Evolutionary conservation across 1,284 basidiomycete species (phyloP).

Genomic region (Fomitopsis schrenkii): DNA sequence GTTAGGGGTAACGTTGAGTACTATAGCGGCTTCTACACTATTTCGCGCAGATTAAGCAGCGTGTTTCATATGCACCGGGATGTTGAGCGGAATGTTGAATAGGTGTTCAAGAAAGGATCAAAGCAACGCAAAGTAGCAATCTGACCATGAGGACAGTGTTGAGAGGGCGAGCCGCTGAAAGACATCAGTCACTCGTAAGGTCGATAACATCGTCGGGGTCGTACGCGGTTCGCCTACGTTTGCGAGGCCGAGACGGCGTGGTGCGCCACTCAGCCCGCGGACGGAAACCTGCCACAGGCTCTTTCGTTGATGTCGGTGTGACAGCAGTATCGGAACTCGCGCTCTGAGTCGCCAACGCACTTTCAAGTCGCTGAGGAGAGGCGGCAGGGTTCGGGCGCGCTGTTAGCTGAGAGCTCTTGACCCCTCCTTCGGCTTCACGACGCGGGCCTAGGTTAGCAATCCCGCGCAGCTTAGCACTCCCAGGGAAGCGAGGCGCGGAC

Average conservation of each 20-base stretch:
- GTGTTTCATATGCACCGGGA: neutral
- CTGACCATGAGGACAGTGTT: neutral
- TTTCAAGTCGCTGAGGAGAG: too few relatives aligned
- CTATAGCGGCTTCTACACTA: neutral
- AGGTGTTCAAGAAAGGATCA: neutral
- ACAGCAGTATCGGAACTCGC: too few relatives aligned
- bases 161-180: neutral
- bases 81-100: neutral
- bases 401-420: too few relatives aligned
- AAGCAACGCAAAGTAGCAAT: neutral
- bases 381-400: too few relatives aligned
- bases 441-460: too few relatives aligned
- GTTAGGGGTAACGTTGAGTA: too few relatives aligned
- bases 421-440: too few relatives aligned
- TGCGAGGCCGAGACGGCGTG: neutral
- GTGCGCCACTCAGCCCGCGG: neutral
- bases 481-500: too few relatives aligned
- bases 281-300: neutral
- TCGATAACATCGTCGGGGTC: neutral
- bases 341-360: too few relatives aligned
- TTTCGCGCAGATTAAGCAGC: neutral
- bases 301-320: too few relatives aligned
- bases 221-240: neutral
- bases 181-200: neutral
- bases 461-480: too few relatives aligned